These are phyloP conservation scores for Nakazawaea ernobii DNA, from an alignment of 805 yeast species.

Conservation along the genomic window DNA sequence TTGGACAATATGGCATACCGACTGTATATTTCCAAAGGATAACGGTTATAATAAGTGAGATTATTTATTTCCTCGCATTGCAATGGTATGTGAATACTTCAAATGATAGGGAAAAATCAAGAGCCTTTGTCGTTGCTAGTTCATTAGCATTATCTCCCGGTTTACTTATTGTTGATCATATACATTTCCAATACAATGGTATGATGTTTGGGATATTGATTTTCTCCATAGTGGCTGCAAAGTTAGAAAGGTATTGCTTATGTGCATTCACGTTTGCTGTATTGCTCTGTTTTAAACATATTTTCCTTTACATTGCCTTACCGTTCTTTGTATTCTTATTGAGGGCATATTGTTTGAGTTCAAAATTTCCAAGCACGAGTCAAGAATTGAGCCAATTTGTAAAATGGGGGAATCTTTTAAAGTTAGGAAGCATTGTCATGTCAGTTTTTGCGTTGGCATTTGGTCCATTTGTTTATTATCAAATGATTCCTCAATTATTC, in stretches of 20 bases:
- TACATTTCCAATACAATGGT: conserved; percentile 96
- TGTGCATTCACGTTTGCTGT: conserved; percentile 69
- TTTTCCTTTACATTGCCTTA: conserved; percentile 88
- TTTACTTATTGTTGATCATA: conserved; percentile 83
- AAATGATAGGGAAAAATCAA: conserved; percentile 29
- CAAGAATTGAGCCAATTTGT: conserved; percentile 26
- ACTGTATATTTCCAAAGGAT: conserved; percentile 77
- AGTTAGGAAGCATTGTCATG: conserved; percentile 59
- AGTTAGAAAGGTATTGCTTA: conserved; percentile 45
- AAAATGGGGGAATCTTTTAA: conserved; percentile 53
- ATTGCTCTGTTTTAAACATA: conserved; percentile 89
- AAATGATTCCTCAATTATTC: conserved; percentile 59
- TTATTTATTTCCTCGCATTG: conserved; percentile 60
- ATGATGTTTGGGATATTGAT: conserved; percentile 83
- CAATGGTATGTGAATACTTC: conserved; percentile 63
- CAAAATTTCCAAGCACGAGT: conserved; percentile 21
- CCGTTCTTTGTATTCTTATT: conserved; percentile 80
- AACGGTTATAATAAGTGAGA: conserved; percentile 76
- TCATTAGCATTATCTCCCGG: conserved; percentile 88
- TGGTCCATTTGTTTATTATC: conserved; percentile 65
- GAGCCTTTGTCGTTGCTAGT: conserved; percentile 71
- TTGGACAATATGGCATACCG: conserved; percentile 69
- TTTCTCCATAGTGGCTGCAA: conserved; percentile 67
- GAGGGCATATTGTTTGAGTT: conserved; percentile 63
- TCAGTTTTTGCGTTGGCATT: conserved; percentile 63